Conservation (phyloP, 331 rosid genomes). For the Saraca asoca region DNA sequence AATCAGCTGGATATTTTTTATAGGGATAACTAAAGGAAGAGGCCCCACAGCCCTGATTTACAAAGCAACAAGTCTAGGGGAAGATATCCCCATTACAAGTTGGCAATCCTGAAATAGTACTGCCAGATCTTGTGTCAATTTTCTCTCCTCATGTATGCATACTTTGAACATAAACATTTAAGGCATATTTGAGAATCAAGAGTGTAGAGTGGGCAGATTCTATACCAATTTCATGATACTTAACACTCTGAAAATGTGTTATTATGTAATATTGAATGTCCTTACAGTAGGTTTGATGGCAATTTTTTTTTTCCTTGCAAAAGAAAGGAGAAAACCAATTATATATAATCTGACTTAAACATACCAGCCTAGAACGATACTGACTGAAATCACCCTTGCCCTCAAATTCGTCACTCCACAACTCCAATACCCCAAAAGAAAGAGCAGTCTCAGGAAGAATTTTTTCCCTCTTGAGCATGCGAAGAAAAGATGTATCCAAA, state of each 20-base stretch:
- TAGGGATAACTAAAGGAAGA: constrained; percentile 11
- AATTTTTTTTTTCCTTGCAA: background rate
- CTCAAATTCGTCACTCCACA: constrained; percentile 93
- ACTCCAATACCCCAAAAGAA: constrained; percentile 71
- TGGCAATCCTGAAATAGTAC: no score
- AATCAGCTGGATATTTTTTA: constrained; percentile 8
- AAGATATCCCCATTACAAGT: no score
- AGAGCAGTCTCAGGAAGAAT: constrained; percentile 55
- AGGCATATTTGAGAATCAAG: constrained; percentile 10
- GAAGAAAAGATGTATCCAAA: constrained; percentile 82
- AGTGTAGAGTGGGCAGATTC: no score
- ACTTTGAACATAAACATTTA: background rate
- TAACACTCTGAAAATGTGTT: constrained; percentile 16
- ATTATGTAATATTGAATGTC: background rate
- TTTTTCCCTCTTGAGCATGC: constrained; percentile 83
- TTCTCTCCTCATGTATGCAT: background rate
- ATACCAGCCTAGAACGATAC: constrained; percentile 88
- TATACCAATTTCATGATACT: background rate
- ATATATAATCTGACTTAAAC: constrained; percentile 32
- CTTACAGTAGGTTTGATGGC: constrained; percentile 12
- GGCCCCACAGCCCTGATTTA: no score
- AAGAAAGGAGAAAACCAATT: constrained; percentile 19
- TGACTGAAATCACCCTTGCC: constrained; percentile 86
- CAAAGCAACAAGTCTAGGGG: no score
- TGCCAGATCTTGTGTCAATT: background rate